Conservation (phyloP, 768 basidiomycete genomes). For the Mycena rebaudengoi region DNA sequence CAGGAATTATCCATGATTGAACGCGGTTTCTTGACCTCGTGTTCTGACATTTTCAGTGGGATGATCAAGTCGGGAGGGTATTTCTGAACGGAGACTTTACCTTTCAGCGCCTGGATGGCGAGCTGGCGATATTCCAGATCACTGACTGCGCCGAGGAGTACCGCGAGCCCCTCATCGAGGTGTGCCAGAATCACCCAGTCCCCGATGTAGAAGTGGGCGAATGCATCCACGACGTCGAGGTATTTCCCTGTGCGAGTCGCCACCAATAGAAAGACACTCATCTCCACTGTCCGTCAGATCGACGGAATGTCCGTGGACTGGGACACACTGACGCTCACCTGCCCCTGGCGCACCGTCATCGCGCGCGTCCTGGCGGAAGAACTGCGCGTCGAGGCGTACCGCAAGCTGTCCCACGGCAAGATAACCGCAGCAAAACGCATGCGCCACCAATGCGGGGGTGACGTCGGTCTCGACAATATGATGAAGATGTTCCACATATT, state of each 20-base stretch:
- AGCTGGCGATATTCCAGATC: not conserved
- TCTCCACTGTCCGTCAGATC: conserved; percentile 2
- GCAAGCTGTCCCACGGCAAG: not conserved
- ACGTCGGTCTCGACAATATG: not conserved
- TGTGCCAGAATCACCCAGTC: not conserved
- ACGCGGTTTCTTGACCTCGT: not conserved
- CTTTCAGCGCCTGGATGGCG: conserved; percentile 14
- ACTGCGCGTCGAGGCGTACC: conserved; percentile 15
- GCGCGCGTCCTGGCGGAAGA: conserved; percentile 20
- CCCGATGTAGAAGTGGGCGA: conserved; percentile 16
- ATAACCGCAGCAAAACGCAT: conserved; percentile 7
- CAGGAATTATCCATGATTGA: not conserved
- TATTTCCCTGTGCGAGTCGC: not conserved
- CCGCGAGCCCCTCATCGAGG: not conserved
- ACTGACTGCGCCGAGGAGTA: conserved; percentile 3
- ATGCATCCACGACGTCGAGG: conserved; percentile 21
- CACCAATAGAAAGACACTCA: not conserved
- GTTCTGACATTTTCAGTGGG: not conserved
- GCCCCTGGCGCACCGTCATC: conserved; percentile 19
- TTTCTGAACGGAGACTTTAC: conserved; percentile 5
- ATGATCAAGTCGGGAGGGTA: not conserved
- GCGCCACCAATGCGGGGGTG: not conserved
- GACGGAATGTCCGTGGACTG: conserved; percentile 19
- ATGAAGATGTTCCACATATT: not conserved
- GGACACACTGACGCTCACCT: conserved; percentile 22